A percentile compares a stretch with the other conserved stretches of the same genome.
phyloP scores from a whole-genome alignment of 2,329 filamentous ascomycete species.

The Hymenoscyphus occultus region DNA sequence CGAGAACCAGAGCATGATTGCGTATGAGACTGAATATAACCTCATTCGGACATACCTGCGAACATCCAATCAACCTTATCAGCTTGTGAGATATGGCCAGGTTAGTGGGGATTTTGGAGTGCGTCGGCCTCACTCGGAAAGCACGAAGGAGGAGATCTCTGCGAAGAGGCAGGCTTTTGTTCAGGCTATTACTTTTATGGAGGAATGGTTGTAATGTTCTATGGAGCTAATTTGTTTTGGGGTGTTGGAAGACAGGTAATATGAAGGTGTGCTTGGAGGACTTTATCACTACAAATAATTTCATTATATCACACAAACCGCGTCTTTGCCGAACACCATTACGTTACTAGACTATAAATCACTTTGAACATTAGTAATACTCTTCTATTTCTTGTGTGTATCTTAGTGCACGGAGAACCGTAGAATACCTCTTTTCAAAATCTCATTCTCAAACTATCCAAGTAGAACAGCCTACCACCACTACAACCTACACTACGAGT shows the following conservation, averaged over 20 bases:
- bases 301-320: background rate
- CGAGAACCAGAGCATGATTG: no score
- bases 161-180: conserved; percentile 76
- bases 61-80: conserved; percentile 32
- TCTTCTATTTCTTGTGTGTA: no score
- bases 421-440: no score
- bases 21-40: no score
- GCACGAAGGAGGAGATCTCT: conserved; percentile 53
- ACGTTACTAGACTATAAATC: no score
- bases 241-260: background rate
- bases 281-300: background rate
- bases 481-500: no score
- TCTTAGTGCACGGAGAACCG: no score
- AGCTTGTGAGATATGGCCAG: conserved; percentile 70
- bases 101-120: conserved; percentile 65
- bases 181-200: conserved; percentile 74
- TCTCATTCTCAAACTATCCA: no score
- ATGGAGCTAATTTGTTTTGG: background rate
- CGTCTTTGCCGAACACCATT: background rate
- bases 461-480: no score
- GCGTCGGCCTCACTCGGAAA: conserved; percentile 56
- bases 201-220: conserved; percentile 47
- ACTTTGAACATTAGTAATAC: no score
- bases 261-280: background rate
- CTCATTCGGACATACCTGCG: no score